Percentiles rank a stretch among this genome's conserved stretches.
phyloP scores from a whole-genome alignment of 1,284 basidiomycete genomes.

The Phylloboletellus chloephorus region DNA sequence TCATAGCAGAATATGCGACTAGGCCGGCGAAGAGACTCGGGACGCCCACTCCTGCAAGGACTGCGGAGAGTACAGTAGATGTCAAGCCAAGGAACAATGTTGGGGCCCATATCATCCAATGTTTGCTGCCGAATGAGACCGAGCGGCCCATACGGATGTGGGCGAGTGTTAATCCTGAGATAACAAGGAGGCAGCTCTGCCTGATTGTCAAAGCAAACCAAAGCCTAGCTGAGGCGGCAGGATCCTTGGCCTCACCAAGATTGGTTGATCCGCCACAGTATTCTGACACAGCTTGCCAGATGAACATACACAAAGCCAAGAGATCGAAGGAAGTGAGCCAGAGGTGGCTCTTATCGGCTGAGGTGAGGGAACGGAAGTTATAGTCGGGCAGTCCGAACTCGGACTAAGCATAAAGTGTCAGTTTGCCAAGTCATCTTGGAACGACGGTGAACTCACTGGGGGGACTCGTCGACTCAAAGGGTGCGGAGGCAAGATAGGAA shows the following conservation, averaged over 20 bases:
- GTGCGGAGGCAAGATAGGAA: conserved; percentile 65
- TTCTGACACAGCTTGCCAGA: conserved; percentile 60
- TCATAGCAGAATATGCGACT: conserved; percentile 47
- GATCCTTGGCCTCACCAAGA: conserved; percentile 40
- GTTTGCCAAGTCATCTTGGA: conserved; percentile 2
- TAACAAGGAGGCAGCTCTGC: conserved; percentile 59
- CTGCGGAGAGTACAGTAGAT: conserved; percentile 53
- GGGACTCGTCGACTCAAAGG: conserved; percentile 64
- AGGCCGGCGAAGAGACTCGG: conserved; percentile 56
- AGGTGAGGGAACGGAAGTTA: conserved; percentile 52
- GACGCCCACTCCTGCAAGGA: conserved; percentile 50
- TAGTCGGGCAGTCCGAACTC: conserved; percentile 63
- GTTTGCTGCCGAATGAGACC: conserved; percentile 56
- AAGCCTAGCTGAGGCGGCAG: conserved; percentile 48
- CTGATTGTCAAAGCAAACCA: conserved; percentile 61
- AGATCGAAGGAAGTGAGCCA: conserved; percentile 66
- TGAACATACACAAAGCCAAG: conserved; percentile 51
- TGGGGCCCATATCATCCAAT: conserved; percentile 68
- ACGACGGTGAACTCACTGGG: conserved; percentile 44
- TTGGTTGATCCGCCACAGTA: conserved; percentile 42
- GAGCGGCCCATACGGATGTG: conserved; percentile 65
- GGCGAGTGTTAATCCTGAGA: conserved; percentile 55
- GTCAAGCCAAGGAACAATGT: conserved; percentile 46
- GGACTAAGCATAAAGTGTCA: conserved; percentile 40
- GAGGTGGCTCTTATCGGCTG: conserved; percentile 62